phyloP scores from a whole-genome alignment of 768 basidiomycete species.

The Suillus alpinus region DNA sequence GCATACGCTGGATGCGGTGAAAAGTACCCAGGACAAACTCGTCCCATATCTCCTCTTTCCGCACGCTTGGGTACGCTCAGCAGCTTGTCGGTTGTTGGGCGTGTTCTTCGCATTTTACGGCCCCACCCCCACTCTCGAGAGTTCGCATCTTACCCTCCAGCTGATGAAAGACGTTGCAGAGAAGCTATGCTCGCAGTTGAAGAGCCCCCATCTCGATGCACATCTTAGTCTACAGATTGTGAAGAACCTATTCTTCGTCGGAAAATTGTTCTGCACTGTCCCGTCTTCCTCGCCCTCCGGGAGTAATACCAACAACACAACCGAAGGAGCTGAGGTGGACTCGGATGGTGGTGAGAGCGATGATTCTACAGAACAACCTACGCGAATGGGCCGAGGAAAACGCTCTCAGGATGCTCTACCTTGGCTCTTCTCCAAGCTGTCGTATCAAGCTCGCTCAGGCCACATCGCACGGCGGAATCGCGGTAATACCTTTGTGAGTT shows the following conservation, averaged over 20 bases:
- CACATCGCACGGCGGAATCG: conserved; percentile 67
- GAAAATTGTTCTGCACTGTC: conserved; percentile 70
- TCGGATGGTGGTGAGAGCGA: conserved; percentile 26
- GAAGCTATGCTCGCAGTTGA: conserved; percentile 74
- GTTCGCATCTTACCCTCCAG: conserved; percentile 48
- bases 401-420: conserved; percentile 54
- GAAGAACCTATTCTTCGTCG: conserved; percentile 92
- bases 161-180: conserved; percentile 70
- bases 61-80: conserved; percentile 91
- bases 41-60: conserved; percentile 76
- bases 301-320: conserved; percentile 25
- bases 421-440: conserved; percentile 94
- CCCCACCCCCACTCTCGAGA: conserved; percentile 2
- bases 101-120: conserved; percentile 54
- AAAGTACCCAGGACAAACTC: conserved; percentile 62
- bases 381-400: not conserved
- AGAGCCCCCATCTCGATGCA: conserved; percentile 76
- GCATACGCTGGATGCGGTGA: conserved; percentile 40
- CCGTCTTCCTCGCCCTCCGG: conserved; percentile 20
- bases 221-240: conserved; percentile 77
- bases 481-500: conserved; percentile 42
- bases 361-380: not conserved
- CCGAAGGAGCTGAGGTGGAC: conserved; percentile 28
- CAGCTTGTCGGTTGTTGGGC: conserved; percentile 75
- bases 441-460: conserved; percentile 79